These are phyloP conservation scores for Gaillardinia entomophila DNA, from an alignment of 805 yeast species.

Conservation along the genomic window DNA sequence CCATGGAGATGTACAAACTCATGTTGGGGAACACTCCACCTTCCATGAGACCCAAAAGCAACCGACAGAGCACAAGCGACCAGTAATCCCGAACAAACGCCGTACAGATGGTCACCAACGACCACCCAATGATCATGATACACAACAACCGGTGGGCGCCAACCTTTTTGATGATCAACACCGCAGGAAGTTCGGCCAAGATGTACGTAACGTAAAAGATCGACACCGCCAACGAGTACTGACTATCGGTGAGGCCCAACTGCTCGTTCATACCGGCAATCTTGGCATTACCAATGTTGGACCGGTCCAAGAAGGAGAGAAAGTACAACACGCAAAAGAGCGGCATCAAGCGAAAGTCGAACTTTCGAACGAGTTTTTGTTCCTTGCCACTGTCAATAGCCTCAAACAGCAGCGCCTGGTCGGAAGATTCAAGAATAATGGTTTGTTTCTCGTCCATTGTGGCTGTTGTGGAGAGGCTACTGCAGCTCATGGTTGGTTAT, in stretches of 20 bases:
- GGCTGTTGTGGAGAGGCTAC: no score
- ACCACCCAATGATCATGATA: constrained; percentile 31
- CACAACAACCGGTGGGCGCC: constrained; percentile 18
- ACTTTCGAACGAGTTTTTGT: constrained; percentile 8
- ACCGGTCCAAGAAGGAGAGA: constrained; percentile 7
- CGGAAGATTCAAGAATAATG: no score
- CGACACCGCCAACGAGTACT: constrained; percentile 5
- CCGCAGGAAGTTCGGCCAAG: constrained; percentile 7
- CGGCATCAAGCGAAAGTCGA: constrained; percentile 3
- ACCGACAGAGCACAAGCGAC: constrained; percentile 55
- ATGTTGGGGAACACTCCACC: constrained; percentile 59
- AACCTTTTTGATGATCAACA: constrained; percentile 4
- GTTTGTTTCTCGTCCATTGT: no score
- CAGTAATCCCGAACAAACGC: constrained; percentile 59
- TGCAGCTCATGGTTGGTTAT: no score
- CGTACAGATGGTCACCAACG: constrained; percentile 50
- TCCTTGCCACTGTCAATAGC: constrained; percentile 13
- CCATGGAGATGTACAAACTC: neutral
- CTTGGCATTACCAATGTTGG: constrained; percentile 9
- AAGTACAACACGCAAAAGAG: constrained; percentile 4
- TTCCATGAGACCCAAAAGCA: constrained; percentile 63
- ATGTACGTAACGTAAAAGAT: constrained; percentile 9
- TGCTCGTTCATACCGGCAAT: constrained; percentile 7
- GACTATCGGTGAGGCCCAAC: constrained; percentile 3
- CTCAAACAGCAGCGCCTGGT: no score